Conservation (phyloP, 768 basidiomycete genomes). For the Boletus huronensis region DNA sequence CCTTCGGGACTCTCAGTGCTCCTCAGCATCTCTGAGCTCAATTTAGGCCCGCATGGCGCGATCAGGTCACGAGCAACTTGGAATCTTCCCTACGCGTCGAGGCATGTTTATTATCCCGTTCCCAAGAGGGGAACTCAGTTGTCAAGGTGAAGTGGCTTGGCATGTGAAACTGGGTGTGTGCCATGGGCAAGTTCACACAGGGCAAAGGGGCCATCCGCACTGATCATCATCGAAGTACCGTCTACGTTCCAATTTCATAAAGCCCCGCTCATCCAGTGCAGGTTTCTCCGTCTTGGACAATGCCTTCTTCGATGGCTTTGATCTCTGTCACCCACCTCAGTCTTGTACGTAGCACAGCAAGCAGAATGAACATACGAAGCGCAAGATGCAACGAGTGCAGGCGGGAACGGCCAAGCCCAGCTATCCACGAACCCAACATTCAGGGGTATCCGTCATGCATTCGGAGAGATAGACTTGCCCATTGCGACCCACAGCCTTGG, state of each 20-base stretch:
- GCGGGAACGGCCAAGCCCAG: slow-evolving; percentile 21
- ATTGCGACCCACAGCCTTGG: slow-evolving; percentile 35
- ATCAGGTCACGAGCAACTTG: not conserved
- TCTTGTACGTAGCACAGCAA: not conserved
- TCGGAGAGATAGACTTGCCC: slow-evolving; percentile 11
- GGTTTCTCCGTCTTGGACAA: slow-evolving; percentile 16
- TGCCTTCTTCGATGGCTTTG: slow-evolving; percentile 28
- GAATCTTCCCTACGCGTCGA: not conserved
- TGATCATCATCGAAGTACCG: not conserved
- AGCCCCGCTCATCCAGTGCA: slow-evolving; percentile 1
- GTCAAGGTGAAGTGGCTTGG: not conserved
- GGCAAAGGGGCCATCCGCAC: not conserved
- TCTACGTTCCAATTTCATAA: not conserved
- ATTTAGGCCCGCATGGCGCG: not conserved
- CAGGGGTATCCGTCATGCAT: not conserved
- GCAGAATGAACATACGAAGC: slow-evolving; percentile 19
- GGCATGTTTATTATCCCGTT: not conserved
- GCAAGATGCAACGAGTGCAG: slow-evolving; percentile 30
- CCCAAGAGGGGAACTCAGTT: not conserved
- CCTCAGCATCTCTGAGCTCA: not conserved
- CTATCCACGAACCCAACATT: slow-evolving; percentile 8
- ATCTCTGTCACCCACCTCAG: slow-evolving; percentile 23
- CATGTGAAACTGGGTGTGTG: not conserved
- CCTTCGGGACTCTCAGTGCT: not conserved
- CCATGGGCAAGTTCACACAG: not conserved